phyloP scores from a whole-genome alignment of 1,284 basidiomycete species.

The Inonotus obliquus region DNA sequence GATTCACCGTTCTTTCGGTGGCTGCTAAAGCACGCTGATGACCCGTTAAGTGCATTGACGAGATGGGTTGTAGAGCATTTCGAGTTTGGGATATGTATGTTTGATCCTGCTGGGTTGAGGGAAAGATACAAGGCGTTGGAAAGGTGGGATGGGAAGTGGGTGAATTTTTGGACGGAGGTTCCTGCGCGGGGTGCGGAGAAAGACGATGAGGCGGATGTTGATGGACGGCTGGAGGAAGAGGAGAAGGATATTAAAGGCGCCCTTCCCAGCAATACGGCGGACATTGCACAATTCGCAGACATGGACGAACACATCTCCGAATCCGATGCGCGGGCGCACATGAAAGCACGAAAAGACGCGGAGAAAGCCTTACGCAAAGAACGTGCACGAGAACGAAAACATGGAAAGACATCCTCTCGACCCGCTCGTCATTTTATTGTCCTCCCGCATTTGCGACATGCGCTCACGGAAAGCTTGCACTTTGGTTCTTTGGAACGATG shows the following conservation, averaged over 20 bases:
- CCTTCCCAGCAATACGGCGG: conserved; percentile 18
- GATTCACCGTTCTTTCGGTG: conserved; percentile 41
- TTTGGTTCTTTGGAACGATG: conserved; percentile 44
- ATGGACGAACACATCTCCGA: neutral
- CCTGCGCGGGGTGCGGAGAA: conserved; percentile 2
- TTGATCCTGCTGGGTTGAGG: conserved; percentile 44
- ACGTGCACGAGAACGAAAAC: conserved; percentile 27
- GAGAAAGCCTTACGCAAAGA: conserved; percentile 26
- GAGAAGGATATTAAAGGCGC: conserved; percentile 4
- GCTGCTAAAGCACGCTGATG: conserved; percentile 45
- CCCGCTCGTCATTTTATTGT: conserved; percentile 43
- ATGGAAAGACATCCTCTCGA: conserved; percentile 8
- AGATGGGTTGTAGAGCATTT: conserved; percentile 48
- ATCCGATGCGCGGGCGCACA: conserved; percentile 3
- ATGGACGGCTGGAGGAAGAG: neutral
- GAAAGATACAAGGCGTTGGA: conserved; percentile 42
- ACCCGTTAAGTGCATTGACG: conserved; percentile 41
- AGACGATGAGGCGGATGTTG: neutral
- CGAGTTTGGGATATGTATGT: conserved; percentile 53
- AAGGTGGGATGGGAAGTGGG: conserved; percentile 44
- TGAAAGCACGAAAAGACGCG: conserved; percentile 25
- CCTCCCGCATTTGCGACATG: conserved; percentile 29
- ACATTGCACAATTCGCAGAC: conserved; percentile 28
- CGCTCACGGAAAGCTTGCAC: conserved; percentile 25
- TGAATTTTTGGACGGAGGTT: conserved; percentile 53